Conservation (phyloP, 768 basidiomycete species). For the Mycena polygramma region DNA sequence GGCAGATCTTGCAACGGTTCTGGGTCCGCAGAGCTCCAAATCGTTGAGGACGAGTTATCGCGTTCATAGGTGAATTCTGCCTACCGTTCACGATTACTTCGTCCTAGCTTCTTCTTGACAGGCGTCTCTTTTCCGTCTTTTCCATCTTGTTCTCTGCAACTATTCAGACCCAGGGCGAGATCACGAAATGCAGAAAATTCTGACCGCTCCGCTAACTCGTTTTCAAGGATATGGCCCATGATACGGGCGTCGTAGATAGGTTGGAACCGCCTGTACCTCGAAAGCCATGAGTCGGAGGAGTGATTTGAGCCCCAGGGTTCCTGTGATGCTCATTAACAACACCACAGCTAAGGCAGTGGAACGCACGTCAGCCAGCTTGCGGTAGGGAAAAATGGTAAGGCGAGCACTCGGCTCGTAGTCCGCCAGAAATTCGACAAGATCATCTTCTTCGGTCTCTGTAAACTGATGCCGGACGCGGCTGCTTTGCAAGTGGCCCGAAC, state of each 20-base stretch:
- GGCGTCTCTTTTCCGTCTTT: not conserved
- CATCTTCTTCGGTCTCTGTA: constrained; percentile 8
- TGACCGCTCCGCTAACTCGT: not conserved
- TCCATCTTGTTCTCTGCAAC: not conserved
- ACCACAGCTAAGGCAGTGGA: not conserved
- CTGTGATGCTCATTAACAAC: not conserved
- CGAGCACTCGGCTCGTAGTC: not conserved
- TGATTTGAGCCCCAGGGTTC: constrained; percentile 19
- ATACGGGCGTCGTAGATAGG: not conserved
- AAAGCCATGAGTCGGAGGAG: constrained; percentile 14
- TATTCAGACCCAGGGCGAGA: not conserved
- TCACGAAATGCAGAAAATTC: not conserved
- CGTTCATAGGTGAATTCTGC: not conserved
- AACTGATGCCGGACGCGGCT: constrained; percentile 6
- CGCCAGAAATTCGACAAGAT: constrained; percentile 6
- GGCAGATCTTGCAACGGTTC: not conserved
- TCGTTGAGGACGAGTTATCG: not conserved
- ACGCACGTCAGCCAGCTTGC: constrained; percentile 1
- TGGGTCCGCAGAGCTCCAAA: constrained; percentile 3
- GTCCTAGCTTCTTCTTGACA: not conserved
- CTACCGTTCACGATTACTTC: not conserved
- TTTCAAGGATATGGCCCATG: not conserved
- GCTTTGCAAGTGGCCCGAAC: not conserved
- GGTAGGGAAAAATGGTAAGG: not conserved
- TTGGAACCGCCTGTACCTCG: constrained; percentile 7